phyloP scores from a whole-genome alignment of 192 early-diverging fungal genomes.

The Coemansia sp. region DNA sequence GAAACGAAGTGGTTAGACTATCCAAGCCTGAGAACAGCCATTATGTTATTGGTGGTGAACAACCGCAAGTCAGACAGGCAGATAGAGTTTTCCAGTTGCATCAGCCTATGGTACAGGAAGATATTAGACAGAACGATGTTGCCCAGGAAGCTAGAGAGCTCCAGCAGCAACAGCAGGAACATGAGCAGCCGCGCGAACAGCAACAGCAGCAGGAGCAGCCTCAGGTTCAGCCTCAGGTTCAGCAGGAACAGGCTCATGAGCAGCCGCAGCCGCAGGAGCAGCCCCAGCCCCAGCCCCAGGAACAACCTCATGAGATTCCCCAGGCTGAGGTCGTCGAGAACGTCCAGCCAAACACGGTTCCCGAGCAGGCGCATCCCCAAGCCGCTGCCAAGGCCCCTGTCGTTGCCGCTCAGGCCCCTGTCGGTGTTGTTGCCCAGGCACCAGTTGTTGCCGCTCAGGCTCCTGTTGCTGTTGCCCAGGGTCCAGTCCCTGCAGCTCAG shows the following conservation, averaged over 20 bases:
- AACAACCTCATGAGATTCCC: background rate
- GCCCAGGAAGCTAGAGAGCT: background rate
- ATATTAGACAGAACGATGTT: conserved; percentile 2
- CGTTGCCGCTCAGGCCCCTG: background rate
- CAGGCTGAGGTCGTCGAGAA: conserved; percentile 3
- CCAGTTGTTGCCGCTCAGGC: background rate
- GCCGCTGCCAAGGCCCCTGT: background rate
- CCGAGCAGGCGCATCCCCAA: conserved; percentile 5
- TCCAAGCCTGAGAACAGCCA: conserved; percentile 24
- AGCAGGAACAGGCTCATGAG: background rate
- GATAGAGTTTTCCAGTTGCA: conserved; percentile 11
- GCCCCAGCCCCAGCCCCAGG: background rate
- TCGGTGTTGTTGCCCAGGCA: background rate
- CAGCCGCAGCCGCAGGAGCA: conserved; percentile 1
- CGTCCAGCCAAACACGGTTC: conserved; percentile 1
- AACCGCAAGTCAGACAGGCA: background rate
- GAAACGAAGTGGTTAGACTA: conserved; percentile 28
- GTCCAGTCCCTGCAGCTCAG: background rate
- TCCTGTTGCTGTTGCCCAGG: background rate
- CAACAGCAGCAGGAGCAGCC: conserved; percentile 10
- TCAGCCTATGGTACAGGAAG: conserved; percentile 17
- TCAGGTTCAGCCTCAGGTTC: background rate
- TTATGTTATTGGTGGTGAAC: conserved; percentile 26
- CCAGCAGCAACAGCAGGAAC: conserved; percentile 7
- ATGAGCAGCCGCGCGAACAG: conserved; percentile 19